These are phyloP conservation scores for Amanita pallidorosea DNA, from an alignment of 768 basidiomycete species.

Conservation along the genomic window DNA sequence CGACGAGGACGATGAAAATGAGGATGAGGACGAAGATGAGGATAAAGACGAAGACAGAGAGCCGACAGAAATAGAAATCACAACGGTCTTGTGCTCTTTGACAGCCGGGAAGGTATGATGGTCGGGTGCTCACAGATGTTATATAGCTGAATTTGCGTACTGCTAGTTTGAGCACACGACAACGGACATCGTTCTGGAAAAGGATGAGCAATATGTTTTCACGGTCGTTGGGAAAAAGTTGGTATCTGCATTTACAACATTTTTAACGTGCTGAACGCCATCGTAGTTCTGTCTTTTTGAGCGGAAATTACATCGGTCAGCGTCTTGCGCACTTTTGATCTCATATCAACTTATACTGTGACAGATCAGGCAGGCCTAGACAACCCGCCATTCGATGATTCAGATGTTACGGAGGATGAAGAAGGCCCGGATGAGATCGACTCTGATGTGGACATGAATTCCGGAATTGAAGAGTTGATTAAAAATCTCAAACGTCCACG, in stretches of 20 bases:
- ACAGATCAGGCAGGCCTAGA: conserved; percentile 44
- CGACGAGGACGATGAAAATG: conserved; percentile 24
- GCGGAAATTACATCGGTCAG: conserved; percentile 77
- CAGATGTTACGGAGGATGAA: conserved; percentile 43
- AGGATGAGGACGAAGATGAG: conserved; percentile 22
- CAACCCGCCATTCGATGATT: conserved; percentile 33
- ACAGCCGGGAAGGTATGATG: conserved; percentile 66
- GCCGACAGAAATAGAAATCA: conserved; percentile 13
- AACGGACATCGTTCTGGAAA: conserved; percentile 61
- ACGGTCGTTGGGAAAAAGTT: conserved; percentile 79
- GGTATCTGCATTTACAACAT: conserved; percentile 9
- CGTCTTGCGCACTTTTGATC: background rate
- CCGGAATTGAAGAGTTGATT: conserved; percentile 29
- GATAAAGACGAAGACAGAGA: conserved; percentile 21
- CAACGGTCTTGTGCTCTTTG: conserved; percentile 66
- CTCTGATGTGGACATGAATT: conserved; percentile 74
- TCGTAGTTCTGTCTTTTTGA: conserved; percentile 58
- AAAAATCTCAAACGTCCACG: conserved; percentile 60
- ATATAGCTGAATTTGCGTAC: background rate
- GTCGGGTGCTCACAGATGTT: background rate
- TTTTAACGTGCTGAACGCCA: conserved; percentile 6
- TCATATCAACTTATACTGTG: background rate
- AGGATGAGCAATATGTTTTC: conserved; percentile 55
- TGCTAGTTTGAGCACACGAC: conserved; percentile 66
- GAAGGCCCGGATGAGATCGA: conserved; percentile 67